These are phyloP conservation scores for Cajanus cajan DNA, from an alignment of 306 rosid species.

Conservation along the genomic window DNA sequence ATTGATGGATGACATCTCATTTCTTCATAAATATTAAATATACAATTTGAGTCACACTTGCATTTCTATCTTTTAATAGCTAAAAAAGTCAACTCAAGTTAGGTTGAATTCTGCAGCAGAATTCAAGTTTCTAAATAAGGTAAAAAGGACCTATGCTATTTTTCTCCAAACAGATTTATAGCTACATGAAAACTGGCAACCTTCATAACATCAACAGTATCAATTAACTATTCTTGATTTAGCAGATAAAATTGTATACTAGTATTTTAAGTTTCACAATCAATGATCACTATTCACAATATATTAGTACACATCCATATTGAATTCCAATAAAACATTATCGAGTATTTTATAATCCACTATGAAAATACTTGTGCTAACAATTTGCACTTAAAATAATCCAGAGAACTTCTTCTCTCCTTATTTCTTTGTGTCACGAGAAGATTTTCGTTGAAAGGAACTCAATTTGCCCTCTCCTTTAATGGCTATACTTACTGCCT, in stretches of 20 bases:
- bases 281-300: neutral
- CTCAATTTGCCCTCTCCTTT: neutral
- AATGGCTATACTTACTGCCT: constrained; percentile 6
- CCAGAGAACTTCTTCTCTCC: neutral
- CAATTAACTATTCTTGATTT: neutral
- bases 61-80: neutral
- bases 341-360: neutral
- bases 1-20: neutral
- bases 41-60: constrained; percentile 7
- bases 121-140: constrained; percentile 11
- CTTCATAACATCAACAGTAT: neutral
- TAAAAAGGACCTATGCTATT: neutral
- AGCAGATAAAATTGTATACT: neutral
- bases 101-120: constrained; percentile 1
- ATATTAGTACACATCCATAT: neutral
- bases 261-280: neutral
- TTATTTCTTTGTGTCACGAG: neutral
- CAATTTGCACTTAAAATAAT: neutral
- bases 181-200: neutral
- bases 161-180: neutral
- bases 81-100: neutral
- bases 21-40: constrained; percentile 1
- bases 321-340: neutral
- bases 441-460: constrained; percentile 11
- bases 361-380: neutral